Conservation (phyloP, 306 rosid species). For the Parietaria judaica region DNA sequence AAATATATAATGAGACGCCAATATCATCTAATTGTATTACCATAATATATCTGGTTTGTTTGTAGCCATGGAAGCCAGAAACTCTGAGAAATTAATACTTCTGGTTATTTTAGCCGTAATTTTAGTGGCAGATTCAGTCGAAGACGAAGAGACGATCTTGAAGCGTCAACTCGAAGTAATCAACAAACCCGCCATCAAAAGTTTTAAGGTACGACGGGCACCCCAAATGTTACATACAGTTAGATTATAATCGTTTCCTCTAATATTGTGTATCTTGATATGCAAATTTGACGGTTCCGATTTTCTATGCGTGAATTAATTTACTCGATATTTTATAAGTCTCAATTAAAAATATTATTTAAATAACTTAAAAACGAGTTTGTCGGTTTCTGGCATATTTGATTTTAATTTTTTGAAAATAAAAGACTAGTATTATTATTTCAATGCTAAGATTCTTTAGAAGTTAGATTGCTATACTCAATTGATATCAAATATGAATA, state of each 20-base stretch:
- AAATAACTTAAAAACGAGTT: not conserved
- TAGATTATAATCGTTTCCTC: too few species aligned
- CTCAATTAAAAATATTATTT: too few species aligned
- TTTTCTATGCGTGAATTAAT: too few species aligned
- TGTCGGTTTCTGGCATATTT: not conserved
- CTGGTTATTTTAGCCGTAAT: slow-evolving; percentile 6
- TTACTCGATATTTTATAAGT: too few species aligned
- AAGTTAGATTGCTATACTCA: not conserved
- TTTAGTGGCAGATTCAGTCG: slow-evolving; percentile 14
- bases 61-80: slow-evolving; percentile 8
- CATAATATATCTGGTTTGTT: not conserved
- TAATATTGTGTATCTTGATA: too few species aligned
- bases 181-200: slow-evolving; percentile 22
- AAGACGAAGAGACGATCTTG: slow-evolving; percentile 17
- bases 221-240: too few species aligned
- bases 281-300: too few species aligned
- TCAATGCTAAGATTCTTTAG: not conserved
- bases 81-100: not conserved
- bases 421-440: not conserved
- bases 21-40: not conserved
- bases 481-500: too few species aligned
- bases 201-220: slow-evolving; percentile 15
- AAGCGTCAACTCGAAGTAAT: slow-evolving; percentile 20
- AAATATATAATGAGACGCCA: not conserved
- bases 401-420: too few species aligned